A percentile compares a stretch with the other conserved stretches of the same genome.
These are phyloP conservation scores for Carex myosuroides DNA, from an alignment of 176 grass and related monocot genomes.

Conservation along the genomic window DNA sequence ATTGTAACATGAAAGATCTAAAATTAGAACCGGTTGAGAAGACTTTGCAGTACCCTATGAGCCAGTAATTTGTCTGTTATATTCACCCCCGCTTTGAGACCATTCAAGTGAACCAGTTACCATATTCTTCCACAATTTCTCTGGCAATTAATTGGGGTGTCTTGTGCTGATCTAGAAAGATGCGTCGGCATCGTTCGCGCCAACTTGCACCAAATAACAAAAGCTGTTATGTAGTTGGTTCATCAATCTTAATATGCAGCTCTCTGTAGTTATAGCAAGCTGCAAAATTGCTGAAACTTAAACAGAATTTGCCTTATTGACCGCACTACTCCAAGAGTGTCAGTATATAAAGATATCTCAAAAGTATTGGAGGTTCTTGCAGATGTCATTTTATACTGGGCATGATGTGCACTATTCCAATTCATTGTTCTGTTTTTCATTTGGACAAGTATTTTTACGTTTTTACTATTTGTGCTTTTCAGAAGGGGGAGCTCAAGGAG, in stretches of 20 bases:
- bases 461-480: slow-evolving; percentile 21
- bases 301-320: neutral
- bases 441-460: neutral
- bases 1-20: no score
- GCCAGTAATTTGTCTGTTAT: no score
- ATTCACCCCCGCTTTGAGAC: no score
- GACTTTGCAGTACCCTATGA: no score
- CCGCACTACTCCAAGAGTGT: neutral
- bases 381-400: neutral
- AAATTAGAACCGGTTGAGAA: no score
- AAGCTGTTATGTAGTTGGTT: neutral
- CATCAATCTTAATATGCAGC: neutral
- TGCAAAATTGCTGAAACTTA: neutral
- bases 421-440: neutral
- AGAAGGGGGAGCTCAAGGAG: slow-evolving; percentile 88
- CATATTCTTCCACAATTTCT: no score
- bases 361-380: neutral
- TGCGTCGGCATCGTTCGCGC: no score
- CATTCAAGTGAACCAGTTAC: no score
- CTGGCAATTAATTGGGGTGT: no score
- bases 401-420: neutral
- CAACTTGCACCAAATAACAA: no score
- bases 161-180: no score
- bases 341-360: slow-evolving; percentile 2
- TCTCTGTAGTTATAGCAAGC: neutral